These are phyloP conservation scores for Lepiota subincarnata DNA, from an alignment of 768 basidiomycete species.

Conservation along the genomic window DNA sequence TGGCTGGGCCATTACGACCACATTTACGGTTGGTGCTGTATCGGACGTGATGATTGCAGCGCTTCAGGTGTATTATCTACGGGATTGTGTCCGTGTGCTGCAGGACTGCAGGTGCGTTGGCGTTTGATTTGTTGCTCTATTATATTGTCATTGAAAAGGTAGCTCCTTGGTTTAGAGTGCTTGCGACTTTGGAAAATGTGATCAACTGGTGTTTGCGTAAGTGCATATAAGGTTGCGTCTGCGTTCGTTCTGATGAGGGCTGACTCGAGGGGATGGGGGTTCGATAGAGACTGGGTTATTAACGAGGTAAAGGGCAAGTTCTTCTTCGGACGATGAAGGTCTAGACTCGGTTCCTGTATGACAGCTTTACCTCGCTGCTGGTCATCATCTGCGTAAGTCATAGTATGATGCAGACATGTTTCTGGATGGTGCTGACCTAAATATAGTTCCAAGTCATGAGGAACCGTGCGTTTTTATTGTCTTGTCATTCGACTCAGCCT, in stretches of 20 bases:
- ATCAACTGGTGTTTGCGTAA: slow-evolving; percentile 23
- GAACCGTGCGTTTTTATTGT: slow-evolving; percentile 12
- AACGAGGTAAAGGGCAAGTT: not conserved
- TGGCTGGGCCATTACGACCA: slow-evolving; percentile 23
- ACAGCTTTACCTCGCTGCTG: slow-evolving; percentile 20
- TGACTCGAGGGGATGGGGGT: not conserved
- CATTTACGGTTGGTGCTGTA: slow-evolving; percentile 18
- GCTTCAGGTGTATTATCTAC: slow-evolving; percentile 20
- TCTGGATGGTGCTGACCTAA: not conserved
- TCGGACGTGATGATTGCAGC: slow-evolving; percentile 22
- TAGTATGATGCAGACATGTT: not conserved
- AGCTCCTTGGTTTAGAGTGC: slow-evolving; percentile 10
- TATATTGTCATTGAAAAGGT: no score
- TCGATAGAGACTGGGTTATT: slow-evolving; percentile 1
- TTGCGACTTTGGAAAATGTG: slow-evolving; percentile 19
- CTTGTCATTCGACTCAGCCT: not conserved
- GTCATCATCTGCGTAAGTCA: slow-evolving; percentile 20
- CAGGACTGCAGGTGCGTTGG: slow-evolving; percentile 9
- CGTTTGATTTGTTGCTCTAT: not conserved
- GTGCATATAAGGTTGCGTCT: slow-evolving; percentile 1
- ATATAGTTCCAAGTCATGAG: slow-evolving; percentile 22
- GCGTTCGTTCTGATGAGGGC: not conserved
- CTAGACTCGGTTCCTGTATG: not conserved
- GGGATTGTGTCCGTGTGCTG: slow-evolving; percentile 5
- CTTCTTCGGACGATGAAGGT: not conserved